phyloP scores from a whole-genome alignment of 2,329 filamentous ascomycete species.

The Onygenales sp. region DNA sequence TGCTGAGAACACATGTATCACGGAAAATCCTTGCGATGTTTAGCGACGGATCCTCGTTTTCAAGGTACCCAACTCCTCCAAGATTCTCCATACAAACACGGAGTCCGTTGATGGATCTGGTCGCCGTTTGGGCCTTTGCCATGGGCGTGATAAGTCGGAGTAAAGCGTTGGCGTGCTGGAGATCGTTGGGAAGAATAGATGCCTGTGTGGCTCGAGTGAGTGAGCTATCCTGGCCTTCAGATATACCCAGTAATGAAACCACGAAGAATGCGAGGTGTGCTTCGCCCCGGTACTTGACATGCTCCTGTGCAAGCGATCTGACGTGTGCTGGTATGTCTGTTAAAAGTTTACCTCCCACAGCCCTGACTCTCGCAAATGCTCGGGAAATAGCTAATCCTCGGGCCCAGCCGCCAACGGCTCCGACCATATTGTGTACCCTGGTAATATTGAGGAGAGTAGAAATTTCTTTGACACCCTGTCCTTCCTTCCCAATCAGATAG shows the following conservation, averaged over 20 bases:
- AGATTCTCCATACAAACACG: slow-evolving; percentile 23
- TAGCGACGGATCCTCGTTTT: slow-evolving; percentile 44
- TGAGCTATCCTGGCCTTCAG: slow-evolving; percentile 19
- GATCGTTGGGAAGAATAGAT: slow-evolving; percentile 15
- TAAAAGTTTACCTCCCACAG: slow-evolving; percentile 26
- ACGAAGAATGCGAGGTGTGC: slow-evolving; percentile 30
- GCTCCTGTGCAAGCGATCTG: slow-evolving; percentile 26
- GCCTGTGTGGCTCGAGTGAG: slow-evolving; percentile 7
- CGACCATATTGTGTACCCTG: slow-evolving; percentile 33
- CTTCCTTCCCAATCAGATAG: slow-evolving; percentile 58
- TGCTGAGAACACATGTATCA: slow-evolving; percentile 53
- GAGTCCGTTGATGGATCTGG: slow-evolving; percentile 15
- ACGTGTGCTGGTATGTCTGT: slow-evolving; percentile 34
- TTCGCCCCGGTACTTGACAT: slow-evolving; percentile 29
- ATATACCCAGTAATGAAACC: slow-evolving; percentile 24
- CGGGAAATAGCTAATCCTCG: slow-evolving; percentile 32
- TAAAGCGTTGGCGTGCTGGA: slow-evolving; percentile 14
- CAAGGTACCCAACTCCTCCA: slow-evolving; percentile 23
- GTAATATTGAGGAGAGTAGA: slow-evolving; percentile 60
- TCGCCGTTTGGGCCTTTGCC: slow-evolving; percentile 21
- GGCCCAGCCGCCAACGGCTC: slow-evolving; percentile 28
- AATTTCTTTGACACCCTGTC: slow-evolving; percentile 59
- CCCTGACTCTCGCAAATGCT: slow-evolving; percentile 31
- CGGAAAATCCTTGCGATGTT: slow-evolving; percentile 59
- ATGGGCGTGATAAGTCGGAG: slow-evolving; percentile 25